These are phyloP conservation scores for Aspergillus affinis DNA, from an alignment of 495 filamentous ascomycete species.

Conservation along the genomic window DNA sequence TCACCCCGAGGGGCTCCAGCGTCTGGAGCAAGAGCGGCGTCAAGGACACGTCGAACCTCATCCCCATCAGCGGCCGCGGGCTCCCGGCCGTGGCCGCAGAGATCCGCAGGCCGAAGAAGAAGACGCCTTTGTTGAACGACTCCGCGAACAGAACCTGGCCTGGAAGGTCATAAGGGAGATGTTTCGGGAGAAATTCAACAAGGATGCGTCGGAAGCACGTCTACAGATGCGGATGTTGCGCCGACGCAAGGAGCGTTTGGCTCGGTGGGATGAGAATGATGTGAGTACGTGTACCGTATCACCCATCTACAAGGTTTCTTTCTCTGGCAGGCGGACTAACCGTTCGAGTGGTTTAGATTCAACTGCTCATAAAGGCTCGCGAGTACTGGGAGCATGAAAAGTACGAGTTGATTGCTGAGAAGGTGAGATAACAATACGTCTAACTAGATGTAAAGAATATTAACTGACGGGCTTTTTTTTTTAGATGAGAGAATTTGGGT, in stretches of 20 bases:
- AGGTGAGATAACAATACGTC: constrained; percentile 32
- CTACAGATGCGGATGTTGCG: constrained; percentile 73
- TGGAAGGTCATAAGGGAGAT: constrained; percentile 69
- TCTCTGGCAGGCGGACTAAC: constrained; percentile 11
- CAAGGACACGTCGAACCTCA: constrained; percentile 25
- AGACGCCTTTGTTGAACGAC: constrained; percentile 61
- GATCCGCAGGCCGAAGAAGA: constrained; percentile 62
- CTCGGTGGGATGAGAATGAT: constrained; percentile 68
- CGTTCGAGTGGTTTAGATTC: constrained; percentile 33
- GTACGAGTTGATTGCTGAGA: constrained; percentile 49
- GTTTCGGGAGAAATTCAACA: constrained; percentile 61
- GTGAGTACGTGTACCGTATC: constrained; percentile 47
- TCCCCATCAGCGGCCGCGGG: constrained; percentile 36
- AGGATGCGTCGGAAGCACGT: constrained; percentile 65
- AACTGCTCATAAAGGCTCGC: constrained; percentile 46
- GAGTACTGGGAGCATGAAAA: constrained; percentile 53
- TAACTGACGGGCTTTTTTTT: neutral
- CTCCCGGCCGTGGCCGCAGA: constrained; percentile 41
- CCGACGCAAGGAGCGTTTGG: constrained; percentile 58
- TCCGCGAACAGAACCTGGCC: constrained; percentile 65
- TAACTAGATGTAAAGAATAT: neutral
- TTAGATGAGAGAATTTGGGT: constrained; percentile 42
- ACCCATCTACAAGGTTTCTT: constrained; percentile 19
- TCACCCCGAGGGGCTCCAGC: constrained; percentile 39
- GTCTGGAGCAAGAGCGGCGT: constrained; percentile 36